Conservation (phyloP, 2,329 filamentous ascomycete genomes). For the Allantophomopsis lycopodina region DNA sequence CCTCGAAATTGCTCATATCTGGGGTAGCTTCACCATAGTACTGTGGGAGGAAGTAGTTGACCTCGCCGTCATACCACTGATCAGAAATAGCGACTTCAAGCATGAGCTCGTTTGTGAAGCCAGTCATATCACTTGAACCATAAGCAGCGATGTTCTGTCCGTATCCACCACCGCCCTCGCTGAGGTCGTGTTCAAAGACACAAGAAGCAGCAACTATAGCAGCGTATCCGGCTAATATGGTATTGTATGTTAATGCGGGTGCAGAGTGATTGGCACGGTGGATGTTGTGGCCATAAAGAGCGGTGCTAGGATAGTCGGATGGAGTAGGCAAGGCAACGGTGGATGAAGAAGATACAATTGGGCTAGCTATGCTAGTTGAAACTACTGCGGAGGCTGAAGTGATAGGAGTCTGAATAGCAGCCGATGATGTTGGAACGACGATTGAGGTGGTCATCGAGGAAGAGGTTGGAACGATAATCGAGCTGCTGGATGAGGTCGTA, state of each 20-base stretch:
- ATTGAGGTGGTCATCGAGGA: slow-evolving; percentile 5
- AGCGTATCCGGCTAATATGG: slow-evolving; percentile 49
- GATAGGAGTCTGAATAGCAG: no score
- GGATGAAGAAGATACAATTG: not conserved
- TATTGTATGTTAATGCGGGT: slow-evolving; percentile 49
- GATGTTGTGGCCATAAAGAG: slow-evolving; percentile 67
- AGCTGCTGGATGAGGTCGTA: not conserved
- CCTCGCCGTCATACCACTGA: slow-evolving; percentile 81
- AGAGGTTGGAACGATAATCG: not conserved
- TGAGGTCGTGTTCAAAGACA: slow-evolving; percentile 58
- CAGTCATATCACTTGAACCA: slow-evolving; percentile 24
- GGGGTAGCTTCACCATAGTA: slow-evolving; percentile 48
- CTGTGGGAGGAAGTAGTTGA: slow-evolving; percentile 35
- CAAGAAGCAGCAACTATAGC: slow-evolving; percentile 49
- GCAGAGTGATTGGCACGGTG: slow-evolving; percentile 80
- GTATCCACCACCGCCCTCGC: slow-evolving; percentile 42
- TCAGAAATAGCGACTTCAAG: slow-evolving; percentile 60
- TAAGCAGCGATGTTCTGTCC: slow-evolving; percentile 85
- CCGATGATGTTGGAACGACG: slow-evolving; percentile 1
- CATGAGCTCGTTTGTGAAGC: slow-evolving; percentile 34
- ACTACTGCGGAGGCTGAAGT: slow-evolving; percentile 7
- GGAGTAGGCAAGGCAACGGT: not conserved
- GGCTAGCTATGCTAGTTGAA: no score
- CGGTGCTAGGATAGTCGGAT: slow-evolving; percentile 21
- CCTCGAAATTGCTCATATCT: slow-evolving; percentile 44